Base-by-base conservation (phyloP, 2,329 filamentous ascomycete species). In the Taxawa tesnikishii region DNA sequence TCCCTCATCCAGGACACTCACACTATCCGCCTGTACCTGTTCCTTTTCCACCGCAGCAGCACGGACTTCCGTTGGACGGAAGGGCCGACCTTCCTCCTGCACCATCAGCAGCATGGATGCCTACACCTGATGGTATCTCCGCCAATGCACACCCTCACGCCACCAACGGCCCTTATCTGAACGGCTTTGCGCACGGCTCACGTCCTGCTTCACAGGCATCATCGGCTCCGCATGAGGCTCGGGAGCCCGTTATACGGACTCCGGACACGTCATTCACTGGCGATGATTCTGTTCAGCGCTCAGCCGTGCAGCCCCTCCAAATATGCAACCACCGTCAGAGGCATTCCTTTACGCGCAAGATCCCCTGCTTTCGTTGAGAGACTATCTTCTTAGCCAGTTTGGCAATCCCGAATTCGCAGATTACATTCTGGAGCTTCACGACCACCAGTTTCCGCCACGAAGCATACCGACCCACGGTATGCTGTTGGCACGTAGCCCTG, bases 401-500 rank as follows among this genome's bases (percentile, higher is more conserved):
- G 42, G 39, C 9, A 47, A 45, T 26, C 37, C 43, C 6, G 38
- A 43, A 3, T 38, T 51, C 11, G 40, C 51, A 8, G 53, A 56
- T 31, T 53, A 49, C 28, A 39, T 42, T 18, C 28, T 55, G n/a
- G 38, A 47, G 10, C 45, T 56, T 16, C 28, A 31, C 41, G 7
- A 27, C 33, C 14, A 35, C 35, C 8, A 37, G 35, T 16, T 37
- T 32, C n/a, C 28, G 31, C 8, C 36, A 38, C 14, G 38, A 40
- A 19, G 19, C 19, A 23, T 55, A 12, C 45, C 50, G 18, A 42
- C 38, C 7, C 51, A 54, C 38, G 46, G 40, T 33, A 30, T 55
- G 23, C 39, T 55, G 15, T 32, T 55, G 7, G 42, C 46, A 21
- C 44, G 51, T 15, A 53, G 49, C 23, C 42, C 44, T 4, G 46